Evolutionary conservation across 179 eudicot species (phyloP).

Genomic region (Nepenthes alata): DNA sequence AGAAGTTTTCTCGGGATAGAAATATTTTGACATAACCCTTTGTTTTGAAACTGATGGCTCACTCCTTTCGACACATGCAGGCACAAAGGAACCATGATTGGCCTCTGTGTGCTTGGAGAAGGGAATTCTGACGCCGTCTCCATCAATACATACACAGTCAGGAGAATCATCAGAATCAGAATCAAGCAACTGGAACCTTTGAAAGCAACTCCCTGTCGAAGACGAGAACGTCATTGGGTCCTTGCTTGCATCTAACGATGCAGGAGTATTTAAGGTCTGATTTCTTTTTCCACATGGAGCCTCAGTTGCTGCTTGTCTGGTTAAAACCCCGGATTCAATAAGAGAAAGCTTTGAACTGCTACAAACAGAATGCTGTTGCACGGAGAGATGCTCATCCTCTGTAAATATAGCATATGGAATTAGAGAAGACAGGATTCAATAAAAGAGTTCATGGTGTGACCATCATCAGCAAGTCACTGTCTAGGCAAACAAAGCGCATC

Average conservation of each 20-base stretch:
- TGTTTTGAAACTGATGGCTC: conserved; percentile 20
- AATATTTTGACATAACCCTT: conserved; percentile 61
- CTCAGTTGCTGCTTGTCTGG: conserved; percentile 30
- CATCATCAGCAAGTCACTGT: too few relatives aligned
- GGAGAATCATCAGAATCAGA: conserved; percentile 63
- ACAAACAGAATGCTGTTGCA: conserved; percentile 31
- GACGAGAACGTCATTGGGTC: conserved; percentile 28
- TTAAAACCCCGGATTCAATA: conserved; percentile 37
- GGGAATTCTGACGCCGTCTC: conserved; percentile 11
- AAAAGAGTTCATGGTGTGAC: too few relatives aligned
- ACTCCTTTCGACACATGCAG: conserved; percentile 14
- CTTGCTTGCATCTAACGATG: conserved; percentile 25
- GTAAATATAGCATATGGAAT: background rate
- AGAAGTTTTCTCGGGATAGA: conserved; percentile 26
- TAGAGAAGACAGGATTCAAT: conserved; percentile 2
- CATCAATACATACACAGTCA: conserved; percentile 10
- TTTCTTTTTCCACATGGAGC: conserved; percentile 25
- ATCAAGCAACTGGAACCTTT: conserved; percentile 78
- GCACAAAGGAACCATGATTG: conserved; percentile 9
- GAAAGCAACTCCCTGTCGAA: conserved; percentile 55
- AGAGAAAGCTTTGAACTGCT: conserved; percentile 77
- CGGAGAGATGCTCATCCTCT: conserved; percentile 23
- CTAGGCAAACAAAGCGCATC: too few relatives aligned
- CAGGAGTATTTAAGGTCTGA: conserved; percentile 24
- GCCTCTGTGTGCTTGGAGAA: conserved; percentile 17